Conservation (phyloP, 179 eudicot genomes). For the Silene vulgaris region DNA sequence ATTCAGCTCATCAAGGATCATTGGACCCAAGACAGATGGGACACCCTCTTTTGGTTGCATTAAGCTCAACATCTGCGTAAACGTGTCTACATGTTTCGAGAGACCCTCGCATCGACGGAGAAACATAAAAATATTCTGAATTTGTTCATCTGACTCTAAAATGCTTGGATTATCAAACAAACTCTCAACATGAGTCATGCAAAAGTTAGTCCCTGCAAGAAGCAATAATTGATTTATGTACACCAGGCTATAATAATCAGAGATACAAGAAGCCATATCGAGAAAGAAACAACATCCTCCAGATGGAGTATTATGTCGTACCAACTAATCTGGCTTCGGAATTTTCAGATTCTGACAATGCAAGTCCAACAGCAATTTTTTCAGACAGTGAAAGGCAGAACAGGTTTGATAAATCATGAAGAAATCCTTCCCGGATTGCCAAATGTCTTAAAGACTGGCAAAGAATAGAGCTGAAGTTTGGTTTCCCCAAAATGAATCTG, state of each 20-base stretch:
- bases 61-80: conserved; percentile 62
- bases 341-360: conserved; percentile 64
- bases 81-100: conserved; percentile 67
- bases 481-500: conserved; percentile 54
- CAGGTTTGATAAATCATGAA: conserved; percentile 55
- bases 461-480: conserved; percentile 70
- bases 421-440: conserved; percentile 54
- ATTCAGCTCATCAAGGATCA: conserved; percentile 46
- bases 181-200: conserved; percentile 63
- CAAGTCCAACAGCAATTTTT: conserved; percentile 81
- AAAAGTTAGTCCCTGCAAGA: conserved; percentile 70
- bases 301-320: conserved; percentile 26
- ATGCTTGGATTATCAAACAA: conserved; percentile 44
- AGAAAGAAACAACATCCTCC: conserved; percentile 3
- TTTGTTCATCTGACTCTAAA: conserved; percentile 51
- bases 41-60: conserved; percentile 48
- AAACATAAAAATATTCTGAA: conserved; percentile 69
- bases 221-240: background rate
- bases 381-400: conserved; percentile 55
- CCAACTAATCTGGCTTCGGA: conserved; percentile 56
- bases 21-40: conserved; percentile 57
- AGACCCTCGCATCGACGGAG: conserved; percentile 75
- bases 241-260: conserved; percentile 7
- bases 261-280: background rate
- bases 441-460: conserved; percentile 48